Conservation (phyloP, 371 early-diverging fungal species). For the Syncephalis plumigaleata region DNA sequence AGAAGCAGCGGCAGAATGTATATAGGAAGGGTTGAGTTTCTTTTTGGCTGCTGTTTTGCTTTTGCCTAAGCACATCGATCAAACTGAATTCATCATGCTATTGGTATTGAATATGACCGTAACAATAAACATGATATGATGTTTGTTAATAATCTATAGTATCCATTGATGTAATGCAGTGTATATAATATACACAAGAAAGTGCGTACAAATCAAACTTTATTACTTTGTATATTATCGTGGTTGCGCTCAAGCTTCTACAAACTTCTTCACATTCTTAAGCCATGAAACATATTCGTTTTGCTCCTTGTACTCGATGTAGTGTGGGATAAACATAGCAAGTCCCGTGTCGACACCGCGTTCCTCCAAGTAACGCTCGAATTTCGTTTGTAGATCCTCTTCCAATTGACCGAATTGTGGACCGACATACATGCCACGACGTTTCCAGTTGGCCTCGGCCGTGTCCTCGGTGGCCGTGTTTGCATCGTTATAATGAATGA, state of each 20-base stretch:
- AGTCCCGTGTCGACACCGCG: slow-evolving; percentile 69
- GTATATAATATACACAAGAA: too few relatives aligned
- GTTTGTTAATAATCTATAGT: too few relatives aligned
- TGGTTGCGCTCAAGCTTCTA: slow-evolving; percentile 13
- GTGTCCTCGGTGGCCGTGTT: slow-evolving; percentile 45
- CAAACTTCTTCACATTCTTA: slow-evolving; percentile 54
- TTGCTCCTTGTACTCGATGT: slow-evolving; percentile 89
- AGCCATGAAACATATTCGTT: slow-evolving; percentile 83
- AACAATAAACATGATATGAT: too few relatives aligned
- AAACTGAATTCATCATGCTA: too few relatives aligned
- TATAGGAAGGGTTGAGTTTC: too few relatives aligned
- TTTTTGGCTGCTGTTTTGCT: too few relatives aligned
- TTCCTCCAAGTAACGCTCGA: slow-evolving; percentile 72
- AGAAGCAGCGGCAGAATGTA: too few relatives aligned
- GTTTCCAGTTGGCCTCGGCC: slow-evolving; percentile 83
- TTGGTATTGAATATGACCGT: too few relatives aligned
- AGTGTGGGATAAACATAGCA: slow-evolving; percentile 70
- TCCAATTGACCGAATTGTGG: slow-evolving; percentile 85
- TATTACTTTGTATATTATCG: too few relatives aligned
- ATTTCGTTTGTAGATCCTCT: slow-evolving; percentile 57
- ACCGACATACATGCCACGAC: slow-evolving; percentile 77
- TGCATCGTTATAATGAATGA: slow-evolving; percentile 48
- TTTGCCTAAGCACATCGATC: too few relatives aligned
- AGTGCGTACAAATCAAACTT: too few relatives aligned
- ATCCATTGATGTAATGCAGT: too few relatives aligned